phyloP scores from a whole-genome alignment of 352 stramenopile genomes.

The Phytopythium aichiense region DNA sequence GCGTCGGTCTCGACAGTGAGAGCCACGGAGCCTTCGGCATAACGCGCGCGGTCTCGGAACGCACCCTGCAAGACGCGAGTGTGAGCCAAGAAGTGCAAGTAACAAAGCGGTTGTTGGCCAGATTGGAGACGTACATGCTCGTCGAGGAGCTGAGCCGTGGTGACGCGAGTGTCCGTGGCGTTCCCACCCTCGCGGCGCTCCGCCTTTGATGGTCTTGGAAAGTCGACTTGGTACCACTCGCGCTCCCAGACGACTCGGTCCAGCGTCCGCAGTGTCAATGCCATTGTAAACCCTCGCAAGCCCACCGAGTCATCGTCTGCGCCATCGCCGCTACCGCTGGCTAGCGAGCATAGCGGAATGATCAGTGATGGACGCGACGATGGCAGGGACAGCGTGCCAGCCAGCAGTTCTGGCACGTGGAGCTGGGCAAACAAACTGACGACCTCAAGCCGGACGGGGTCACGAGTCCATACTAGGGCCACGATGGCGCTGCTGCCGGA shows the following conservation, averaged over 20 bases:
- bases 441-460: slow-evolving; percentile 28
- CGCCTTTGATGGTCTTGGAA: slow-evolving; percentile 8
- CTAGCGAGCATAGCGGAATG: not conserved
- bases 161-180: not conserved
- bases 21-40: slow-evolving; percentile 14
- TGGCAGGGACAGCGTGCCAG: not conserved
- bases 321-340: not conserved
- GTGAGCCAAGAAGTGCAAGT: not conserved
- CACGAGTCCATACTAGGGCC: slow-evolving; percentile 39
- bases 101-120: not conserved
- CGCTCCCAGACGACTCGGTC: slow-evolving; percentile 43
- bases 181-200: not conserved
- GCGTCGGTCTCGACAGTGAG: slow-evolving; percentile 37
- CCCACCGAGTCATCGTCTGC: slow-evolving; percentile 39
- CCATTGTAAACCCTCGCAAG: slow-evolving; percentile 43
- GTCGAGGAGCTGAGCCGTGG: slow-evolving; percentile 29
- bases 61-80: slow-evolving; percentile 8
- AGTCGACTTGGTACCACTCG: slow-evolving; percentile 45
- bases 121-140: slow-evolving; percentile 16
- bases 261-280: slow-evolving; percentile 40
- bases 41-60: slow-evolving; percentile 38
- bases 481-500: slow-evolving; percentile 29
- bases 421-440: slow-evolving; percentile 44
- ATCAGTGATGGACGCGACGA: not conserved
- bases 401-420: slow-evolving; percentile 37